Conservation (phyloP, 495 filamentous ascomycete species). For the Annulohypoxylon nitens region DNA sequence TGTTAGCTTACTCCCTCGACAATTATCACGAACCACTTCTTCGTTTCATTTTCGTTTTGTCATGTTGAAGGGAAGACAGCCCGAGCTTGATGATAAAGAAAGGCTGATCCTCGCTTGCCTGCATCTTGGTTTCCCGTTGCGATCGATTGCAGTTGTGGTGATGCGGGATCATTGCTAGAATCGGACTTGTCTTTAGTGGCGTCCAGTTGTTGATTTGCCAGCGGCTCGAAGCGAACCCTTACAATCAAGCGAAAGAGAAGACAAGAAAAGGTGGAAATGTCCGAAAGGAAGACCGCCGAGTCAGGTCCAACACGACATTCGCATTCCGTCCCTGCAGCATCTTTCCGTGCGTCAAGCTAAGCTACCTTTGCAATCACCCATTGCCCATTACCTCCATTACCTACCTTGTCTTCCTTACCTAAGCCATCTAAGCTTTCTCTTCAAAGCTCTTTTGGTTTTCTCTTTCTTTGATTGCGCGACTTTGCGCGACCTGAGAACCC, state of each 20-base stretch:
- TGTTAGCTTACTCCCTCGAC: conserved; percentile 24
- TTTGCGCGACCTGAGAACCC: conserved; percentile 19
- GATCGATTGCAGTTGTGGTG: conserved; percentile 32
- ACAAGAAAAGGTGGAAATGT: conserved; percentile 48
- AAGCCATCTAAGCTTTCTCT: conserved; percentile 18
- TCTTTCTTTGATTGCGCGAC: conserved; percentile 20
- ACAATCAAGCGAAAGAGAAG: conserved; percentile 20
- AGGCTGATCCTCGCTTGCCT: conserved; percentile 12
- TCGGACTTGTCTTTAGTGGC: conserved; percentile 24
- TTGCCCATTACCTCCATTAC: background rate
- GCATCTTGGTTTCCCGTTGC: conserved; percentile 18
- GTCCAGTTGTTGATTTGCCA: conserved; percentile 21
- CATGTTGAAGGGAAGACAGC: conserved; percentile 18
- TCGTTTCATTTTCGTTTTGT: background rate
- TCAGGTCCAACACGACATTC: conserved; percentile 59
- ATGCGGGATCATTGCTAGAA: conserved; percentile 37
- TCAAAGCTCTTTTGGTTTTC: background rate
- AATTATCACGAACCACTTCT: conserved; percentile 31
- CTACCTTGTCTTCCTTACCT: conserved; percentile 40
- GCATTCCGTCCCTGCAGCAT: conserved; percentile 60
- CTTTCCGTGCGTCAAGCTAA: conserved; percentile 61
- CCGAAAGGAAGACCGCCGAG: conserved; percentile 53
- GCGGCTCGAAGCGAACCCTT: conserved; percentile 7
- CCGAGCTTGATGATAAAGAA: conserved; percentile 5
- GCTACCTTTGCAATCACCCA: conserved; percentile 20